Evolutionary conservation across 306 rosid species (phyloP).

Genomic region (Citrullus mucosospermus): DNA sequence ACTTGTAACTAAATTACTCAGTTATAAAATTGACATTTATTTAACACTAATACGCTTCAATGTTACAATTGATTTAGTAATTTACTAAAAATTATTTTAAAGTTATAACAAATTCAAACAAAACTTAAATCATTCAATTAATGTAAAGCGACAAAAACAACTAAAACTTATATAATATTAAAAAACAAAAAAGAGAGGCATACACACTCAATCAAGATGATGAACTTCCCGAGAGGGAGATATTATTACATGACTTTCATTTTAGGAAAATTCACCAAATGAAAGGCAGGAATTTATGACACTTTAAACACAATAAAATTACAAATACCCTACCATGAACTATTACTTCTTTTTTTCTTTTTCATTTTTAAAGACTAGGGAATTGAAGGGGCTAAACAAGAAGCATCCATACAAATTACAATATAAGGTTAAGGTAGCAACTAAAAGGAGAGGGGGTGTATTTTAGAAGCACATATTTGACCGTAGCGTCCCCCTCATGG

Average conservation of each 20-base stretch:
- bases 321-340: not conserved
- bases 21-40: too few species aligned
- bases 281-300: not conserved
- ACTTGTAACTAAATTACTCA: too few species aligned
- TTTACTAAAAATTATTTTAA: too few species aligned
- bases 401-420: not conserved
- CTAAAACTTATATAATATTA: too few species aligned
- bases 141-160: too few species aligned
- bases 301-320: not conserved
- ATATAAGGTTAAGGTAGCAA: not conserved
- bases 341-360: not conserved
- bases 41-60: too few species aligned
- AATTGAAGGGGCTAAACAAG: not conserved
- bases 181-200: not conserved
- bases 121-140: too few species aligned
- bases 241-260: not conserved
- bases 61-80: too few species aligned
- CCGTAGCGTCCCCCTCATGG: conserved; percentile 14
- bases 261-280: not conserved
- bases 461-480: not conserved
- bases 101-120: too few species aligned
- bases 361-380: not conserved
- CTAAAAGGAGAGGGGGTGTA: not conserved
- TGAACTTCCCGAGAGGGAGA: not conserved
- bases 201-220: not conserved